Percentiles rank a stretch among this genome's conserved stretches.
phyloP scores from a whole-genome alignment of 345 rosid species.

The Eutrema japonicum region DNA sequence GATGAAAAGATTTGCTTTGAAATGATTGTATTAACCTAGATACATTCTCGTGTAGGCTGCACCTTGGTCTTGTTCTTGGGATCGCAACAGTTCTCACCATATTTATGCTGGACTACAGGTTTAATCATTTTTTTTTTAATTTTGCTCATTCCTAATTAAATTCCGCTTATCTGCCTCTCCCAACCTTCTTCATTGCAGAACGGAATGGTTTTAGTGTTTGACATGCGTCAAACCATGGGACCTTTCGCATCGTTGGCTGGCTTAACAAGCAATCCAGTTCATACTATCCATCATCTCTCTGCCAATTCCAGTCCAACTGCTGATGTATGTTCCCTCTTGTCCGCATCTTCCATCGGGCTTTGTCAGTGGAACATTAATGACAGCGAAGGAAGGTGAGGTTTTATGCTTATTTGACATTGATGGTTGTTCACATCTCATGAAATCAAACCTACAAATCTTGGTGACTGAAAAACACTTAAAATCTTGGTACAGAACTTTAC shows the following conservation, averaged over 20 bases:
- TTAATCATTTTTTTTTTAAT: conserved; percentile 25
- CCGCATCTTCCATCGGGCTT: conserved; percentile 85
- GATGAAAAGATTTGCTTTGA: conserved; percentile 1
- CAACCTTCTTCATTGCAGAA: conserved; percentile 50
- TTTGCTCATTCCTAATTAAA: conserved; percentile 8
- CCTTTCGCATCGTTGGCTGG: conserved; percentile 66
- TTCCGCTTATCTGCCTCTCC: neutral
- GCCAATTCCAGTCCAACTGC: conserved; percentile 42
- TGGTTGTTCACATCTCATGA: neutral
- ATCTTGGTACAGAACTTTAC: neutral
- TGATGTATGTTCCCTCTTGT: conserved; percentile 54
- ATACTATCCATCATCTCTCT: conserved; percentile 63
- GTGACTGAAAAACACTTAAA: neutral
- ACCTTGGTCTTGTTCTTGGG: conserved; percentile 99
- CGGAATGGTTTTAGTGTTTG: conserved; percentile 76
- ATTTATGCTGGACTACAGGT: conserved; percentile 93
- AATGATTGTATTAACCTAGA: conserved; percentile 12
- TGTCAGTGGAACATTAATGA: conserved; percentile 71
- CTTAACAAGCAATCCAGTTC: conserved; percentile 72
- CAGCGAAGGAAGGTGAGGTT: conserved; percentile 62
- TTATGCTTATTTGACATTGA: conserved; percentile 9
- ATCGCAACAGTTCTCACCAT: conserved; percentile 59
- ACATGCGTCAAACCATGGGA: conserved; percentile 71
- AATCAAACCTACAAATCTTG: conserved; percentile 17
- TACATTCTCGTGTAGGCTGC: conserved; percentile 55